Evolutionary conservation across 257 asterid species (phyloP).

Genomic region (Solanum bulbocastanum): DNA sequence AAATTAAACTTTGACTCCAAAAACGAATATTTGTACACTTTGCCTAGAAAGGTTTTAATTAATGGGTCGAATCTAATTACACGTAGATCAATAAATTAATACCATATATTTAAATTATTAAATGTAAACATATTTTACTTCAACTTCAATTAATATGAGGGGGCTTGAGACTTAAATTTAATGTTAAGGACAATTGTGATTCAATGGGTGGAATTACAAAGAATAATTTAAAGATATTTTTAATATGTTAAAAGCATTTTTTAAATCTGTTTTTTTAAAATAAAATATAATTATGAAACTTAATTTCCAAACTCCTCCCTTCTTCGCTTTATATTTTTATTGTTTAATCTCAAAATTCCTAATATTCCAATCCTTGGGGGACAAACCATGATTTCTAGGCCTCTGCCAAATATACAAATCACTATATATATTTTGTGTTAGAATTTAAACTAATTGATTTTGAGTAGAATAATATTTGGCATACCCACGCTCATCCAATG

Average conservation of each 20-base stretch:
- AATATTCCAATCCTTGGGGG: not conserved
- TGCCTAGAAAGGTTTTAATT: not conserved
- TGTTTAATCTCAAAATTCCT: not conserved
- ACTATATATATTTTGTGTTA: not conserved
- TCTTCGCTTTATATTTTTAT: not conserved
- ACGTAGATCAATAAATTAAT: not conserved
- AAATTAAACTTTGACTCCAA: not conserved
- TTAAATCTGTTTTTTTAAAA: no score
- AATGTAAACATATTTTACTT: not conserved
- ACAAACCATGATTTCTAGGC: not conserved
- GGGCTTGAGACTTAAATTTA: no score
- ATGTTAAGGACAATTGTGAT: not conserved
- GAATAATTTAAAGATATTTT: not conserved
- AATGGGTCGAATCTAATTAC: not conserved
- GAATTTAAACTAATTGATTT: not conserved
- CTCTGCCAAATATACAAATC: not conserved
- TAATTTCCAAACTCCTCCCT: not conserved
- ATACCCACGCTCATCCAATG: not conserved
- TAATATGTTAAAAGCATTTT: not conserved
- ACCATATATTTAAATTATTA: not conserved
- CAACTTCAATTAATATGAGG: not conserved
- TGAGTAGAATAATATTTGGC: not conserved
- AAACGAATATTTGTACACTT: not conserved
- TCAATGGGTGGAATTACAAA: not conserved
- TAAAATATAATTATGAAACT: not conserved